Base-by-base conservation (phyloP, 1,139 yeast species). In the Pichia sp. region DNA sequence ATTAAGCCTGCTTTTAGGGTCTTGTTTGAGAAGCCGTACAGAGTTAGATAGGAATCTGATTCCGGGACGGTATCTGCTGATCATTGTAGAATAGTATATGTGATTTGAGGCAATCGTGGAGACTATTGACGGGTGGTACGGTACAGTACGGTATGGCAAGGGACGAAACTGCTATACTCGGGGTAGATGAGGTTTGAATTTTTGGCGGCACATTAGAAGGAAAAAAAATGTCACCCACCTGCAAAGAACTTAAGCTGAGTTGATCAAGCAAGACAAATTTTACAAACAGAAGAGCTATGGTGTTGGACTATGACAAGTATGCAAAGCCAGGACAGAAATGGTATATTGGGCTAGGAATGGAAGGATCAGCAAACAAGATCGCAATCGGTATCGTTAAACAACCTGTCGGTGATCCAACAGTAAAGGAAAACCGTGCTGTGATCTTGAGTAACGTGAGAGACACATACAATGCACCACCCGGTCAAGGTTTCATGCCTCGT, bases 381-480 rank as follows among this genome's bases (percentile, higher is more conserved):
- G 99, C 96, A 0, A 93, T 91, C 1, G 99, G 99, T 1, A 73
- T 91, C 28, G 82, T 91, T 42, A 79, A 74, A 52, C 98, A 93
- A 51, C 62, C 67, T 8, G 47, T 64, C 21, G 84, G 84, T 2
- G 72, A 68, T 31, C 64, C 81, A 18, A 55, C 74, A 3, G 18
- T 14, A 2, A 51, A 62, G 2, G 50, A 62, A 1, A 82, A 83
- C 49, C 71, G 79, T 39, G 94, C 96, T 0, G 73, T 72, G 43
- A 85, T 91, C 1, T 68, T 93, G 28, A 68, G 95, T 30, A 91
- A 91, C 59, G 79, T 93, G 36, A 73, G 99, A 68, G 96, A 91
- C 60, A 91, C 99, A 0, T 93, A 91, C 58, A 69, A 84, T 26
- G 83, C 97, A 0, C 98, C 98, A 5, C 96, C 98, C 2, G 99